Evolutionary conservation across 169 alveolate genomes (phyloP), one percentile per base, ranked within the genome.

Genomic region (Hepatocystis sp.): DNA sequence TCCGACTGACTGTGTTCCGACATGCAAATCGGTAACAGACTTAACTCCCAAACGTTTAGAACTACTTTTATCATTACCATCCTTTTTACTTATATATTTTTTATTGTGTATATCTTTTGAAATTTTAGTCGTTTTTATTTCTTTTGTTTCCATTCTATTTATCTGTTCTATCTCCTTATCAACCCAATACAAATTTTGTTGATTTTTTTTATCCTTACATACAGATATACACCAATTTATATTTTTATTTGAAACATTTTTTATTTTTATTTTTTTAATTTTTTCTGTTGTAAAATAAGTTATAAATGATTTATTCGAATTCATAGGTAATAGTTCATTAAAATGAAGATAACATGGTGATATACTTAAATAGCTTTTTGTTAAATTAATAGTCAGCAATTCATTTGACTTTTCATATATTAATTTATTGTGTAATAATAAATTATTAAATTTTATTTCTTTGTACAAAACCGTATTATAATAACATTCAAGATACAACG

Each of bases 401-500:
- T 76, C 88, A 11, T 56, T 39, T 17, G 2, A 0, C 7, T 19
- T 30, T 19, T 32, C 88, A 63, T 76, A 11, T 28, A 34, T 21
- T 17, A 15, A 15, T 19, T 44, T 58, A 5, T 58, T 42, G 7
- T 39, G n/a, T 21, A 51, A 19, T 15, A 64, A 49, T 23, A 67
- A 21, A 44, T 11, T 46, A 15, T 58, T 32, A 21, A 76, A 46
- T 2, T 10, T 19, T 25, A 76, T 42, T 46, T 55, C 76, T 56
- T 21, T 76, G 32, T 51, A 5, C 15, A 58, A 11, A 4, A 27
- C n/a, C 10, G 28, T 76, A 17, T 63, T 28, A 8, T 47, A 58
- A 49, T 76, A 76, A 15, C 88, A 56, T 44, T 76, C 53, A 8
- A 56, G 25, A 4, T 23, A 25, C 32, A 76, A 58, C 2, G 88